Evolutionary conservation across 345 rosid species (phyloP).

Genomic region (Acer yangbiense): DNA sequence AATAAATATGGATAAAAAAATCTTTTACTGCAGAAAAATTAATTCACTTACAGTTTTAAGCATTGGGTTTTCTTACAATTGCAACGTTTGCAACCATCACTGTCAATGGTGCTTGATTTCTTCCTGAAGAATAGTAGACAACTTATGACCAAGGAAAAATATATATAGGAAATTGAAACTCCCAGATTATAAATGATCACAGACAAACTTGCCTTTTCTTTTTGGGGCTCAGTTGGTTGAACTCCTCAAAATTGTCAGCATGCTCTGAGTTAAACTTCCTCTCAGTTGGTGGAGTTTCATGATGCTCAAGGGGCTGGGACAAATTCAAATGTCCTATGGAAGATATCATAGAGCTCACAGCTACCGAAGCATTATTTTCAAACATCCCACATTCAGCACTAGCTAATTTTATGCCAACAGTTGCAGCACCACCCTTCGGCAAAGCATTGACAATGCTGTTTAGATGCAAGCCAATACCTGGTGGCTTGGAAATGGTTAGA

Average conservation of each 20-base stretch:
- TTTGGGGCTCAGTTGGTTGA: constrained; percentile 41
- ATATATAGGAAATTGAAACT: not conserved
- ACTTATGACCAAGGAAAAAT: not conserved
- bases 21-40: not conserved
- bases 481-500: constrained; percentile 40
- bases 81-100: constrained; percentile 61
- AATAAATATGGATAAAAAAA: not conserved
- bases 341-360: constrained; percentile 27
- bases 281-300: constrained; percentile 32
- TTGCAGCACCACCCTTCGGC: constrained; percentile 27
- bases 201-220: constrained; percentile 43
- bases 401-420: constrained; percentile 17
- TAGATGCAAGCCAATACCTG: constrained; percentile 63
- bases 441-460: constrained; percentile 46
- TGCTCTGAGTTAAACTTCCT: constrained; percentile 36
- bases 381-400: constrained; percentile 25
- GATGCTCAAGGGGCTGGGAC: constrained; percentile 22
- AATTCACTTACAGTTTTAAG: constrained; percentile 62
- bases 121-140: constrained; percentile 34
- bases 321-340: constrained; percentile 26
- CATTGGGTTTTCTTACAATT: constrained; percentile 62
- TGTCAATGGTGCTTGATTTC: constrained; percentile 33
- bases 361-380: constrained; percentile 25
- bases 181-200: constrained; percentile 12
- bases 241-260: constrained; percentile 37